Conservation (phyloP, 805 yeast species). For the Teunomyces gatunensis region DNA sequence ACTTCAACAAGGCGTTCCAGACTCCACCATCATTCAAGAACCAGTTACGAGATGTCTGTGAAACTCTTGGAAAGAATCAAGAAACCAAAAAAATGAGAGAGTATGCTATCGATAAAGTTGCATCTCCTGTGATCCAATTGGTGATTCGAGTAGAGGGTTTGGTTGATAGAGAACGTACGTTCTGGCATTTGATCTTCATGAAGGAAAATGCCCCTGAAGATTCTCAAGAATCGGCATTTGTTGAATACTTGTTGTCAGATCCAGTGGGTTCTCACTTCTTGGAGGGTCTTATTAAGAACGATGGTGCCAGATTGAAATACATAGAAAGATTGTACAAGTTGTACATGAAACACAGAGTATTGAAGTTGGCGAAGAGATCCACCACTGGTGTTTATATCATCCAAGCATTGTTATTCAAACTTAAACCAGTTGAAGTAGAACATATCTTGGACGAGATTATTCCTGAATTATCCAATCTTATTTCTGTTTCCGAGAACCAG, state of each 20-base stretch:
- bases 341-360: constrained; percentile 72
- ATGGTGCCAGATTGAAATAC: constrained; percentile 59
- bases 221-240: constrained; percentile 69
- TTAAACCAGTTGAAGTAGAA: constrained; percentile 62
- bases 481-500: constrained; percentile 49
- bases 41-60: constrained; percentile 52
- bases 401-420: constrained; percentile 62
- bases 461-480: constrained; percentile 60
- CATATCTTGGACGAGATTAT: constrained; percentile 60
- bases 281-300: constrained; percentile 63
- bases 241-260: constrained; percentile 80
- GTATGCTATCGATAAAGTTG: constrained; percentile 70
- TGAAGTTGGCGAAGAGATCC: constrained; percentile 73
- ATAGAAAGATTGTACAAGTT: constrained; percentile 65
- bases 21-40: constrained; percentile 67
- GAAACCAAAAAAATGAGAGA: constrained; percentile 55
- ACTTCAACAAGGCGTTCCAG: constrained; percentile 63
- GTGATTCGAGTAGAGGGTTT: constrained; percentile 78
- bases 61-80: constrained; percentile 32
- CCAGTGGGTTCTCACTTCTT: constrained; percentile 93
- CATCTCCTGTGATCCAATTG: constrained; percentile 85
- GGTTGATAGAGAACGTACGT: constrained; percentile 66
- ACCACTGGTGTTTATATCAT: constrained; percentile 83
- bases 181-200: constrained; percentile 65
- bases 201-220: constrained; percentile 50